Base-by-base conservation (phyloP, 2,329 filamentous ascomycete genomes). In the Microdochium trichocladiopsis region DNA sequence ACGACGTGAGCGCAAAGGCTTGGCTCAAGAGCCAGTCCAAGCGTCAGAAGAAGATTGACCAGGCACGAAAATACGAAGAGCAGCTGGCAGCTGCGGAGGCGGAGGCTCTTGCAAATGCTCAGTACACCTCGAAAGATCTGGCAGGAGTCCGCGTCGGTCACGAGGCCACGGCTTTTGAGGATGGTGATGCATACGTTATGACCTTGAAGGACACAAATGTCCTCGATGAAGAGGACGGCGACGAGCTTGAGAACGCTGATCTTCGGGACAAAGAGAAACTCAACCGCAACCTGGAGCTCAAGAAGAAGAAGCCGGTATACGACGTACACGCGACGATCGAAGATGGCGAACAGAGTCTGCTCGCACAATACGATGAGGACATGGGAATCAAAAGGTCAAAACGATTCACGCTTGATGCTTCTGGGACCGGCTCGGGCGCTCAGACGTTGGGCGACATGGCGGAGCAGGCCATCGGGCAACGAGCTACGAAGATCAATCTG, bases 331-430 rank as follows among this genome's bases (percentile, higher is more conserved):
- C 86, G 53, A 74, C 86, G 31, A 86, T 87, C 47, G 79, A 84
- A 25, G 79, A 79, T 23, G 86, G 80, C 12, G 75, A 85, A 53
- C 78, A 78, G 18, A 79, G 80, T 5, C 84, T 99, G 23, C 72
- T 99, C 43, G 83, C 88, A 14, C 93, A 99, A 60, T 99, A 99
- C 64, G 94, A 97, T 61, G 94, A 97, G 57, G 93, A 96, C 63
- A 95, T 96, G 51, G 82, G 87, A 33, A 91, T 91, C 52, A 96
- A 95, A 71, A 94, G 95, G 72, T 75, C 79, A 52, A 96, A 95
- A 66, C 80, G 81, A 23, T 99, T 99, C 61, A 96, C 89, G 0
- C 75, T 99, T 16, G 90, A 95, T 66, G 85, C 84, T 2, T 79
- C 84, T 55, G 92, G 91, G 2, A 85, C 82, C 31, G 85, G 74